These are phyloP conservation scores for Ceratocystis variospora DNA, from an alignment of 2,329 filamentous ascomycete species.

Conservation along the genomic window DNA sequence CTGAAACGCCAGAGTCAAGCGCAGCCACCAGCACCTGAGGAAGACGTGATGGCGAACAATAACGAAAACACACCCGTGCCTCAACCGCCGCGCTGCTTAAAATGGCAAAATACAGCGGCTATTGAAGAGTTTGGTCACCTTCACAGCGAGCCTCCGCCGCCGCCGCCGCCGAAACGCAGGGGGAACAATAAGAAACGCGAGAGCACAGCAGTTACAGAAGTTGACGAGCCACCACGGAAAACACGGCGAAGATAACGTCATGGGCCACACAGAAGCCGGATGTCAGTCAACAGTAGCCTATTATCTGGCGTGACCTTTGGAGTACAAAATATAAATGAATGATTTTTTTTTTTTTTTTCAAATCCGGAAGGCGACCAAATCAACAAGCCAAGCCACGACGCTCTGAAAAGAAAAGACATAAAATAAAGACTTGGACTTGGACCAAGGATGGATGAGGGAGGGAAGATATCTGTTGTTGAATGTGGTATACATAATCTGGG, in stretches of 20 bases:
- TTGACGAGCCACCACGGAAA: slow-evolving; percentile 22
- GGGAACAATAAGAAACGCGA: slow-evolving; percentile 37
- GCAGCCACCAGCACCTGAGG: neutral
- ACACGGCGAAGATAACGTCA: slow-evolving; percentile 20
- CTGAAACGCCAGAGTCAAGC: neutral
- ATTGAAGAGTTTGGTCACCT: slow-evolving; percentile 44
- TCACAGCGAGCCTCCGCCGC: slow-evolving; percentile 42
- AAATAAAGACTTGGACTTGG: too few species aligned
- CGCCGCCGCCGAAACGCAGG: slow-evolving; percentile 35
- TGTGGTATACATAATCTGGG: too few species aligned
- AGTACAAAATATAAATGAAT: slow-evolving; percentile 2
- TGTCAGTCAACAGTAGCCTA: neutral
- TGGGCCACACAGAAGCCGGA: neutral
- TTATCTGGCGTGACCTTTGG: neutral
- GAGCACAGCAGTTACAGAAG: slow-evolving; percentile 24
- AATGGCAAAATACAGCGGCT: slow-evolving; percentile 44
- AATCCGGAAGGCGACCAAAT: too few species aligned
- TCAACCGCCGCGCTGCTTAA: slow-evolving; percentile 36
- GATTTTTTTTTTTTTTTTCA: neutral
- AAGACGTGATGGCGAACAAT: neutral
- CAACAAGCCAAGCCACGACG: too few species aligned
- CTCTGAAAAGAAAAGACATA: too few species aligned
- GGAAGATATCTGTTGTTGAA: too few species aligned
- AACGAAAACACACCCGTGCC: slow-evolving; percentile 28
- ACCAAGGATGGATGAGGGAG: too few species aligned